These are phyloP conservation scores for Tricholoma furcatifolium DNA, from an alignment of 768 basidiomycete species.

Conservation along the genomic window DNA sequence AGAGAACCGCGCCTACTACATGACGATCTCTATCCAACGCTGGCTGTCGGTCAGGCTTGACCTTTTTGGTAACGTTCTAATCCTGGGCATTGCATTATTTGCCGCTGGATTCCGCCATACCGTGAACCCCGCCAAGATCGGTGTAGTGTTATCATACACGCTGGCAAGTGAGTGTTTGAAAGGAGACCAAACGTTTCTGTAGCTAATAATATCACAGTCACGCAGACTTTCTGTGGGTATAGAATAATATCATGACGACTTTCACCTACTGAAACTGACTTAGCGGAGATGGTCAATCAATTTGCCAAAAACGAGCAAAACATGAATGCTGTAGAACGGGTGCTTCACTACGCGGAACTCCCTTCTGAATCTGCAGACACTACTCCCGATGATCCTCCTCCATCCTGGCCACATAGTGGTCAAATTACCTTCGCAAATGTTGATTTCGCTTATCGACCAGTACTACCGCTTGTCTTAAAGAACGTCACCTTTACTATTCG, in stretches of 20 bases:
- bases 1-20: constrained; percentile 64
- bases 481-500: constrained; percentile 53
- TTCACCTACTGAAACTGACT: neutral
- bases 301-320: constrained; percentile 66
- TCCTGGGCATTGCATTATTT: constrained; percentile 70
- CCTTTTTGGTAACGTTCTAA: constrained; percentile 62
- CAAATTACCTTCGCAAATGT: constrained; percentile 55
- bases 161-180: constrained; percentile 40
- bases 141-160: constrained; percentile 59
- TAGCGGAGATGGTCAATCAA: constrained; percentile 53
- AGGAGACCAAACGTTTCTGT: neutral
- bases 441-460: constrained; percentile 56
- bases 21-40: constrained; percentile 63
- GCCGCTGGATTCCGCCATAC: constrained; percentile 57
- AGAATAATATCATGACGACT: neutral
- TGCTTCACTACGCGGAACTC: constrained; percentile 68
- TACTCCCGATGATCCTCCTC: constrained; percentile 44
- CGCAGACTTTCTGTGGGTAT: constrained; percentile 51
- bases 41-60: constrained; percentile 68
- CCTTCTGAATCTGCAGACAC: constrained; percentile 49
- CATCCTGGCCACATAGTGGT: constrained; percentile 52
- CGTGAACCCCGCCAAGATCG: constrained; percentile 59
- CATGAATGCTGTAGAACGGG: constrained; percentile 72
- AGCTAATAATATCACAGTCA: constrained; percentile 33
- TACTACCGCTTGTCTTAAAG: constrained; percentile 64